A percentile compares a stretch with the other conserved stretches of the same genome.
phyloP scores from a whole-genome alignment of 108 stramenopile species.

The Cyclostephanos tholiformis region DNA sequence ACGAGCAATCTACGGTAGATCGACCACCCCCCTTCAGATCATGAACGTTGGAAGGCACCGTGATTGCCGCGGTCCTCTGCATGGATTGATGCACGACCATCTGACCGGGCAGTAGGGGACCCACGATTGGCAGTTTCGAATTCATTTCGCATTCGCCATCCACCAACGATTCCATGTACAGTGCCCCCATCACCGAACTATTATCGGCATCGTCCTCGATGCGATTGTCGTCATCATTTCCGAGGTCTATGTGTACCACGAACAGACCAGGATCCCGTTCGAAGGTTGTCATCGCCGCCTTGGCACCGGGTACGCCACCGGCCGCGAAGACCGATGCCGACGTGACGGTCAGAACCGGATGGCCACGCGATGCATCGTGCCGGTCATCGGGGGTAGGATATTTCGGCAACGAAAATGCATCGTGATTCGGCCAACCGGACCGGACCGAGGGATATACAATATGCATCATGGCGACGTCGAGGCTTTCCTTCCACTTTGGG shows the following conservation, averaged over 20 bases:
- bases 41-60: conserved; percentile 37
- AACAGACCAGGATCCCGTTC: conserved; percentile 38
- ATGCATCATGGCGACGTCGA: conserved; percentile 25
- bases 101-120: conserved; percentile 36
- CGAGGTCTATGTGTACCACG: conserved; percentile 43
- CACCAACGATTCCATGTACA: conserved; percentile 18
- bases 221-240: conserved; percentile 29
- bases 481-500: conserved; percentile 12
- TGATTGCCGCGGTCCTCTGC: conserved; percentile 43
- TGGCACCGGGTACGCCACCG: conserved; percentile 29
- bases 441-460: conserved; percentile 39
- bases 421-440: conserved; percentile 31
- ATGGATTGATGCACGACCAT: conserved; percentile 38
- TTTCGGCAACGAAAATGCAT: background rate
- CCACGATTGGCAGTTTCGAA: conserved; percentile 24
- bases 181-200: conserved; percentile 24
- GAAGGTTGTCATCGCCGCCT: conserved; percentile 26
- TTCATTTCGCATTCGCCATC: background rate
- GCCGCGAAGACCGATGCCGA: conserved; percentile 42
- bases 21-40: conserved; percentile 12
- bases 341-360: conserved; percentile 29
- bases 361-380: background rate
- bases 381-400: background rate
- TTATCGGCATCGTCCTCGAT: background rate
- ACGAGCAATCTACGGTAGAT: conserved; percentile 17